phyloP scores from a whole-genome alignment of 2,329 filamentous ascomycete species.

The Akanthomyces lecanii region DNA sequence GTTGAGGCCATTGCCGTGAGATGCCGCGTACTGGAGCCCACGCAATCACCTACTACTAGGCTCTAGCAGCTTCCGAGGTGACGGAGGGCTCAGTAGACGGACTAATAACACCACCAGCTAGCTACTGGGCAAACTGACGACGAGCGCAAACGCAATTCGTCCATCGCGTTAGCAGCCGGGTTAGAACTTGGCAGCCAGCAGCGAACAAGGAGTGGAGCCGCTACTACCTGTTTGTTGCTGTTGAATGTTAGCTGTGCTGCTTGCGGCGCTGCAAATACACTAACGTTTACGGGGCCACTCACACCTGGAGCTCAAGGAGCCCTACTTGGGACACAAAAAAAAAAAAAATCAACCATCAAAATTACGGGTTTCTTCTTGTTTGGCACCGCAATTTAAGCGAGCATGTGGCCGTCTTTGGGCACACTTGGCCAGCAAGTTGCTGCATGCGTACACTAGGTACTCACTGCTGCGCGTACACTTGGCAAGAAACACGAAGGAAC shows the following conservation, averaged over 20 bases:
- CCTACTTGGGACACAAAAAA: slow-evolving; percentile 17
- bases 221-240: background rate
- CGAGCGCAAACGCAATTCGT: no score
- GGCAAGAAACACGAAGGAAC: background rate
- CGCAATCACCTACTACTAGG: no score
- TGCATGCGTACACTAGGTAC: slow-evolving; percentile 1
- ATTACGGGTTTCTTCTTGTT: background rate
- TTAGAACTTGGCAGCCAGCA: background rate
- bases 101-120: no score
- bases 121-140: no score
- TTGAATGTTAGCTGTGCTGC: background rate
- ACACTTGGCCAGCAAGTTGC: background rate
- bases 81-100: no score
- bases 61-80: no score
- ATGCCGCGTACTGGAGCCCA: no score
- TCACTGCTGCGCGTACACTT: background rate
- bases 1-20: no score
- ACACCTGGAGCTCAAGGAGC: slow-evolving; percentile 4
- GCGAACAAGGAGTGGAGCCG: background rate
- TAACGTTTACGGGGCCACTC: slow-evolving; percentile 2
- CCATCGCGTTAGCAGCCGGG: no score
- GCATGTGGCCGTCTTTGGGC: background rate
- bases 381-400: slow-evolving; percentile 12
- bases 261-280: slow-evolving; percentile 3
- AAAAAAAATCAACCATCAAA: background rate